Conservation (phyloP, 2,329 filamentous ascomycete species). For the Aspergillus brunneoviolaceus region DNA sequence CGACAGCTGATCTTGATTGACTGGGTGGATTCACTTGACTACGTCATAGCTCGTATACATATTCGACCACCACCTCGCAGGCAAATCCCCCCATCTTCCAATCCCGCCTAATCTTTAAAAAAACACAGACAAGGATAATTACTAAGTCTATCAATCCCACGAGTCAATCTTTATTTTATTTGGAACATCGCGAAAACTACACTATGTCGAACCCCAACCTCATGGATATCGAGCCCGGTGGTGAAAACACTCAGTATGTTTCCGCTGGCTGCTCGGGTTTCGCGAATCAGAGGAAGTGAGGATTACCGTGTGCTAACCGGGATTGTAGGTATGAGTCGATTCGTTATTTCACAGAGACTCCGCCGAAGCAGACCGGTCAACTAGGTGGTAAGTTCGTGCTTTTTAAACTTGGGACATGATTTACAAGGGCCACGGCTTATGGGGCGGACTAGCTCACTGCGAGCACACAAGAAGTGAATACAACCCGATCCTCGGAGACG, state of each 20-base stretch:
- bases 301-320: neutral
- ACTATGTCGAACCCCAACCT: conserved; percentile 53
- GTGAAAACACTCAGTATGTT: conserved; percentile 58
- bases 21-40: neutral
- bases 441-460: conserved; percentile 19
- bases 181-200: neutral
- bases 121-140: neutral
- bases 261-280: neutral
- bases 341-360: conserved; percentile 50
- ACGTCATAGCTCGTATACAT: conserved; percentile 14
- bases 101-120: neutral
- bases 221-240: conserved; percentile 60
- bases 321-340: conserved; percentile 57
- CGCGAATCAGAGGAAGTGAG: neutral
- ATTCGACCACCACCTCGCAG: neutral
- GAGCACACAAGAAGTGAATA: conserved; percentile 37
- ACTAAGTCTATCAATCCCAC: no score
- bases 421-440: neutral
- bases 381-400: conserved; percentile 48
- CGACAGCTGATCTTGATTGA: neutral
- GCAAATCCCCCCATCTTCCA: no score
- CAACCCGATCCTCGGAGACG: conserved; percentile 13
- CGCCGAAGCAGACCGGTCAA: conserved; percentile 57
- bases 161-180: neutral
- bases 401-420: neutral